Base-by-base conservation (phyloP, 495 filamentous ascomycete genomes). In the Hypoxylon lienhwacheense region DNA sequence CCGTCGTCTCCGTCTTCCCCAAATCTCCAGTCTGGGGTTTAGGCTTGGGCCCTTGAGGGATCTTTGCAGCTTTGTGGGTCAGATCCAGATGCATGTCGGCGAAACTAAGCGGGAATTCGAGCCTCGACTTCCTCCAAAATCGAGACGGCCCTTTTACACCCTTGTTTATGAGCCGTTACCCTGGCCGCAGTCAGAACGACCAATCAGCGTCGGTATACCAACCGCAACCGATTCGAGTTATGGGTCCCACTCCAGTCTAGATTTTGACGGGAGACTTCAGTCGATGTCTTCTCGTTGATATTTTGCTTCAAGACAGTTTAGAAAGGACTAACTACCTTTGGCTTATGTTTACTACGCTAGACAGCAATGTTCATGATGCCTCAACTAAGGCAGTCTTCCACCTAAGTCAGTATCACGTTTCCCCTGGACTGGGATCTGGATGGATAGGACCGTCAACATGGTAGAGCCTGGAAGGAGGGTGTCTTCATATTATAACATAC, bases 81-180 rank as follows among this genome's bases (percentile, higher is more conserved):
- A 48, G 44, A 40, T 53, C 51, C 40, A 43, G 39, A 47, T 47
- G 51, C 57, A 56, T 48, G 42, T 61, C 57, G 54, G 65, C 59
- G 54, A 62, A 57, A 60, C 58, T 61, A 53, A 62, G 60, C 55
- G 64, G 57, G 51, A 60, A 53, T n/a, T n/a, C n/a, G n/a, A n/a
- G n/a, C n/a, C n/a, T 54, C 28, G 29, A 47, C 44, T 53, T 52
- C 49, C 53, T 50, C 61, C 57, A 53, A 45, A 47, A 42, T 52
- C 22, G 49, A 59, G 65, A 67, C 61, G 65, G 65, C 55, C 65
- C 61, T 67, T 66, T 67, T 67, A 51, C 37, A 24, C 47, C 65
- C 65, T 41, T 61, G 64, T 60, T 55, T 55, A 57, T 60, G 59
- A 55, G 44, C 51, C 47, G 36, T 43, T 34, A 55, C 43, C 61